These are phyloP conservation scores for Cystobasidium onofrii DNA, from an alignment of 768 basidiomycete species.

Conservation along the genomic window DNA sequence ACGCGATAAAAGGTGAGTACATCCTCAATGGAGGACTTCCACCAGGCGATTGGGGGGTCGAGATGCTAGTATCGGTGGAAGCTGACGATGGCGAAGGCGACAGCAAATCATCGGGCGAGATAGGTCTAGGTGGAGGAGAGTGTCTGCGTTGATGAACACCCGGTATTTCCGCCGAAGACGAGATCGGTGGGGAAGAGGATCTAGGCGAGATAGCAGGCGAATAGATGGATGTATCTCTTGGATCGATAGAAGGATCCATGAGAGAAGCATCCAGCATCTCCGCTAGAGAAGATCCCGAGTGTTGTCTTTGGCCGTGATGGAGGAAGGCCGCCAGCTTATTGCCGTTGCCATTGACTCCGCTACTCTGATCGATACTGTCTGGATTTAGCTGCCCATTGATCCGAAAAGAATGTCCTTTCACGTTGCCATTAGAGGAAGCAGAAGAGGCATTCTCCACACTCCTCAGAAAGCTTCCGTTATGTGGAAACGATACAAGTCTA, in stretches of 20 bases:
- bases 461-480: neutral
- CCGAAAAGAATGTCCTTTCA: neutral
- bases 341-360: neutral
- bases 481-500: conserved; percentile 16
- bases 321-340: neutral
- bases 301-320: neutral
- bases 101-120: conserved; percentile 21
- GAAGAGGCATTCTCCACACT: neutral
- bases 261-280: neutral
- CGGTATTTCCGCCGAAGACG: neutral
- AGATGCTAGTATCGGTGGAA: conserved; percentile 27
- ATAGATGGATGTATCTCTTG: conserved; percentile 12
- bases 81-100: conserved; percentile 29
- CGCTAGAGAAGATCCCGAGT: neutral
- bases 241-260: conserved; percentile 9
- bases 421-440: neutral
- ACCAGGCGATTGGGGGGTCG: conserved; percentile 15
- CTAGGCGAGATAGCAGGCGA: conserved; percentile 18
- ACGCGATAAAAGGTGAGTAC: conserved; percentile 19
- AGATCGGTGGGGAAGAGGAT: neutral
- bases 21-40: conserved; percentile 20
- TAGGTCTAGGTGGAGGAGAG: neutral
- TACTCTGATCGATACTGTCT: neutral
- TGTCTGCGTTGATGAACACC: neutral
- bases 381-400: neutral